These are phyloP conservation scores for Cubamyces sp. DNA, from an alignment of 768 basidiomycete species.

Conservation along the genomic window DNA sequence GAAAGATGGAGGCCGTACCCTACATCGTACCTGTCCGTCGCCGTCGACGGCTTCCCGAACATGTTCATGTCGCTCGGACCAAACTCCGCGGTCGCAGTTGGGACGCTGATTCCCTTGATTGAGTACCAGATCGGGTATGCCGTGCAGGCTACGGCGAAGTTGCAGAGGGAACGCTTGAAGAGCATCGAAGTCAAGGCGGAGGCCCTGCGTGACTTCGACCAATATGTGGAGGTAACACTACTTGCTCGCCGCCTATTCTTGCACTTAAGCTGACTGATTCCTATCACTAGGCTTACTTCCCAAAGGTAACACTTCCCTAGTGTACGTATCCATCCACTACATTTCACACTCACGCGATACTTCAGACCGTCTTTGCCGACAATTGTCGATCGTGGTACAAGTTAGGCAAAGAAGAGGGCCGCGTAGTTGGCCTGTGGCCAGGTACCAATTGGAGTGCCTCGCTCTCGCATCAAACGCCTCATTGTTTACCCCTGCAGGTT, in stretches of 20 bases:
- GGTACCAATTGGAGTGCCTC: constrained; percentile 37
- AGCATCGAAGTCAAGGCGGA: constrained; percentile 61
- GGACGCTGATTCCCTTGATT: constrained; percentile 55
- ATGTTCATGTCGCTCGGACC: constrained; percentile 63
- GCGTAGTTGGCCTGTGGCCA: constrained; percentile 60
- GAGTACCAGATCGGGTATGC: constrained; percentile 64
- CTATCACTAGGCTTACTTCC: constrained; percentile 48
- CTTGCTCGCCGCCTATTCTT: not conserved
- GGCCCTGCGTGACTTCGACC: constrained; percentile 65
- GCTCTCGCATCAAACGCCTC: not conserved
- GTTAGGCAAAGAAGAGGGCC: constrained; percentile 56
- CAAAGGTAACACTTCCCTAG: constrained; percentile 37
- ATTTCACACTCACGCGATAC: not conserved
- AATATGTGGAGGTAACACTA: constrained; percentile 53
- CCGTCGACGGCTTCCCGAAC: constrained; percentile 71
- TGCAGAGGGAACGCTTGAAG: constrained; percentile 65
- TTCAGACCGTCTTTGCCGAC: constrained; percentile 58
- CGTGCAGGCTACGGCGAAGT: constrained; percentile 55
- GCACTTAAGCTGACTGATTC: not conserved
- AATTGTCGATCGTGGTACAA: constrained; percentile 69
- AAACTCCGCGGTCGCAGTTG: constrained; percentile 56
- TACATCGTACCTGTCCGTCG: constrained; percentile 58
- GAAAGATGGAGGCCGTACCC: constrained; percentile 59
- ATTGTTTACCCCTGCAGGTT: constrained; percentile 40
- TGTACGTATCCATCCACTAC: not conserved